Percentiles rank a stretch among this genome's conserved stretches.
These are phyloP conservation scores for Scedosporium aurantiacum DNA, from an alignment of 2,329 filamentous ascomycete species.

Conservation along the genomic window DNA sequence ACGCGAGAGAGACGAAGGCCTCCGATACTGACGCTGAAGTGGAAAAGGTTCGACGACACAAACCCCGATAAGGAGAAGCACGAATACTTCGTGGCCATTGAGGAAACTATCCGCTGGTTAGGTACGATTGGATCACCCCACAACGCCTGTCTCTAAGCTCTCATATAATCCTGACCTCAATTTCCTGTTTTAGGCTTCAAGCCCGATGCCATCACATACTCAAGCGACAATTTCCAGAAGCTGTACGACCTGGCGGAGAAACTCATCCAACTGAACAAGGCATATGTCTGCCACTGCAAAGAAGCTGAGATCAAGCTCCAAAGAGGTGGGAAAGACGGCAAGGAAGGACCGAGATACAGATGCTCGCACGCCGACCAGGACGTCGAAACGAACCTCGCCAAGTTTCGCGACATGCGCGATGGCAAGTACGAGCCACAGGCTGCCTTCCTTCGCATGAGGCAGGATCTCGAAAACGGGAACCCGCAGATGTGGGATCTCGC, in stretches of 20 bases:
- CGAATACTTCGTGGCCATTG: conserved; percentile 77
- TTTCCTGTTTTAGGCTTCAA: conserved; percentile 42
- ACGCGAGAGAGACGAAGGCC: neutral
- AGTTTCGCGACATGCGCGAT: conserved; percentile 85
- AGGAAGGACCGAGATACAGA: conserved; percentile 59
- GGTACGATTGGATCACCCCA: conserved; percentile 26
- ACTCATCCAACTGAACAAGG: conserved; percentile 58
- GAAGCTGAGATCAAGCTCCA: conserved; percentile 77
- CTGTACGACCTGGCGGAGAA: conserved; percentile 85
- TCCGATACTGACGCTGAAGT: neutral
- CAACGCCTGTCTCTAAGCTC: neutral
- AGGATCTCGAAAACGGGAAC: conserved; percentile 72
- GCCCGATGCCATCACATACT: conserved; percentile 70
- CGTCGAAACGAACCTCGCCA: conserved; percentile 62
- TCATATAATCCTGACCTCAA: neutral
- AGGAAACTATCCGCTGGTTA: conserved; percentile 80
- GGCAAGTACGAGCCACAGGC: conserved; percentile 79
- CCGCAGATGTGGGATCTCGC: conserved; percentile 95
- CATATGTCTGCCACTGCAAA: conserved; percentile 82
- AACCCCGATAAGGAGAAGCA: conserved; percentile 92
- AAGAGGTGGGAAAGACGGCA: conserved; percentile 63
- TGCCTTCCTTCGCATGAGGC: conserved; percentile 87
- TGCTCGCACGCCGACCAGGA: conserved; percentile 70
- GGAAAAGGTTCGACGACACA: conserved; percentile 72
- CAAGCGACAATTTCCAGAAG: conserved; percentile 79